Evolutionary conservation across 2,329 filamentous ascomycete species (phyloP), one percentile per base, ranked within the genome.

Genomic region (Clonostachys rosea): DNA sequence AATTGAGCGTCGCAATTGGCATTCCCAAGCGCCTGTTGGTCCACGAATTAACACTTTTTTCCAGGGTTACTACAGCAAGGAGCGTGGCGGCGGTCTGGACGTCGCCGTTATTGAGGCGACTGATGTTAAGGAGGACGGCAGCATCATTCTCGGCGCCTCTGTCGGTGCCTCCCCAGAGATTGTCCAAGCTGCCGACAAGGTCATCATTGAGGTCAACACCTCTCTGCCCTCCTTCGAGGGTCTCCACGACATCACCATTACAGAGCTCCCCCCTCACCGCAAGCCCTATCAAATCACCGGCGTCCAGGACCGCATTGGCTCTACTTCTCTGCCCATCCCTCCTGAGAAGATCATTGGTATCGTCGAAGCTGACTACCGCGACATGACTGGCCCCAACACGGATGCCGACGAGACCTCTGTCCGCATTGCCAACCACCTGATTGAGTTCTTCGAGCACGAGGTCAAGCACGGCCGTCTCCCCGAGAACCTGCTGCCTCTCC

Each of bases 121-220:
- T 14, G 89, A 88, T 47, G 95, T 95, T 62, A 89, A 89, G 39
- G 87, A 91, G 60, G 88, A 95, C 62, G 91, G 90, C 52, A 91
- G 89, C 54, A 91, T 95, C 58, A 87, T 95, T 40, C 89, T 87
- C 5, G 90, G 91, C 55, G 89, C 90, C 34, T 90, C 85, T 10
- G 89, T 95, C 24, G 90, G 90, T 47, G 90, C 90, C 12, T 87
- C 85, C 4, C 90, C 90, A 5, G 90, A 95, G 66, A 76, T 95
- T 46, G 78, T 95, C 43, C 89, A 95, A 69, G 89, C 95, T 81
- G 89, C 90, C 45, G 89, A 95, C 64, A 95, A 95, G 74, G 78
- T 95, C 68, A 90, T 95, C 60, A 89, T 95, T 60, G 90, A 95
- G 71, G 87, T 95, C 69, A 95, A 95, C 74, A 95, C 91, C 1